Evolutionary conservation across 2,329 filamentous ascomycete species (phyloP), one percentile per base, ranked within the genome.

Genomic region (Phialophora macrospora): DNA sequence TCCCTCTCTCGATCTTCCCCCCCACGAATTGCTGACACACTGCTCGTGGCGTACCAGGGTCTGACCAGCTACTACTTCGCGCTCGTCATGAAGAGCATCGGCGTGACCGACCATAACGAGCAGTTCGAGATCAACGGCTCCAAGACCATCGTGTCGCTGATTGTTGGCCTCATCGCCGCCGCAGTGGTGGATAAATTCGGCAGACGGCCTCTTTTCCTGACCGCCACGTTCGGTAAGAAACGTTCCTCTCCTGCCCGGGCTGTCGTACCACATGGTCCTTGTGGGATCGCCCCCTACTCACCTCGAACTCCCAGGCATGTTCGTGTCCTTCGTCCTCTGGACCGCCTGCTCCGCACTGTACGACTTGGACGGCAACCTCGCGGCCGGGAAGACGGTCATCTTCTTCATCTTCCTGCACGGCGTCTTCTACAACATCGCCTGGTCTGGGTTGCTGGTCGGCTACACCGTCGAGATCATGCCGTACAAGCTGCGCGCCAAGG

Each of bases 111-210:
- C 30, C 56, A 60, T 14, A 52, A 60, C 38, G 58, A 60, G 20
- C 58, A 60, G 12, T 60, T 60, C 44, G 58, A 60, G 48, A 60
- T 60, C 32, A 63, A 63, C 22, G 61, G 62, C 11, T 61, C 44
- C 56, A 65, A 65, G 51, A 61, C 56, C 4, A 65, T 60, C n/a
- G 34, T 61, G 4, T 63, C 61, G 14, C 77, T 90, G 12, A 78
- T 84, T 60, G 80, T 88, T 51, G 85, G 85, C 52, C 79, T 88
- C 34, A 75, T 77, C 11, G 85, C 83, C 22, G 86, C 85, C 52
- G 76, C 85, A 71, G 77, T 85, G 3, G 80, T 86, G 67, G 85
- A 87, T 74, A 78, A 78, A 57, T 76, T 85, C 67, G 85, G 85
- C 66, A 81, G 85, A 56, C 83, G 86, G 41, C 81, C 85, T 11